Base-by-base conservation (phyloP, 805 yeast species). In the Pichia heedii region DNA sequence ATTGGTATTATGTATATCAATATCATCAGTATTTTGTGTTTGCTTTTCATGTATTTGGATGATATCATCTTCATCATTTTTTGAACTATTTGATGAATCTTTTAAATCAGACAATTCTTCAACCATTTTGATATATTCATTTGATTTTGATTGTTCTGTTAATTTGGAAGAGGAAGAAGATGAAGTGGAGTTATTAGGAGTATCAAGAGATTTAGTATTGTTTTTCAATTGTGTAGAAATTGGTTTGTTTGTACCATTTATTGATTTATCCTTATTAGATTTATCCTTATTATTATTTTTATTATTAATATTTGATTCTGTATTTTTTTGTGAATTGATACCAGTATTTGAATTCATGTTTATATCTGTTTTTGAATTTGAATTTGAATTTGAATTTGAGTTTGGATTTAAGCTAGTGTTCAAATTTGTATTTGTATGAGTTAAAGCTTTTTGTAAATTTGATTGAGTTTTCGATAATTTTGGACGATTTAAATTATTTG, bases 11-110 rank as follows among this genome's bases (percentile, higher is more conserved):
- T 24, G 11, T 6, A 20, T 22, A 12, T 37, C 30, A 41, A 51
- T 20, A 22, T 46, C 32, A 51, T 51, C 35, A 45, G 46, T 33
- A 33, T 39, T 35, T 41, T 44, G 44, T 22, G 47, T 41, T 36
- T 44, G 47, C 22, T 44, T 37, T 29, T 41, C 47, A 41, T 44
- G 44, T 26, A 44, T 45, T 38, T 50, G 53, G 5, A 58, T 48
- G 2, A 59, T 54, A 22, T 60, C 65, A 41, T 61, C 66, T 22
- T 15, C 32, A 9, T 45, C 45, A 49, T 60, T 65, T 43, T 61
- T 62, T 10, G 66, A 62, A 39, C 63, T 57, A 43, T 62, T 66
- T 3, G 67, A 56, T 11, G 62, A 57, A 37, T 63, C 65, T 38
- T 63, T 63, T 13, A 45, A 48, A 35, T 61, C 62, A 8, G 66